Conservation (phyloP, 2,329 filamentous ascomycete genomes). For the Pseudogymnoascus sp. region DNA sequence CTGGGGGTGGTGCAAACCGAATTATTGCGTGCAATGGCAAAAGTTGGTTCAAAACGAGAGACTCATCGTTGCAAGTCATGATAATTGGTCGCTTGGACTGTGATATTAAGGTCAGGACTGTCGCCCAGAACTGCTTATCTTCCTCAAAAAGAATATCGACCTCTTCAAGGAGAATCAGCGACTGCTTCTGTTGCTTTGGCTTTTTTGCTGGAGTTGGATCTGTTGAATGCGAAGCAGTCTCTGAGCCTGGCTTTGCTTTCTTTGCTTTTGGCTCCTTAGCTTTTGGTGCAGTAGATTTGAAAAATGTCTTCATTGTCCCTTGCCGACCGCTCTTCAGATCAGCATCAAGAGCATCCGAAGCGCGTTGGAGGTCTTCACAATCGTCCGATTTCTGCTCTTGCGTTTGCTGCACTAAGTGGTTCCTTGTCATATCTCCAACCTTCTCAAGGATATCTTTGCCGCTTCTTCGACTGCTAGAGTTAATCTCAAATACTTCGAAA, state of each 20-base stretch:
- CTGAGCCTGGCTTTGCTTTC: constrained; percentile 14
- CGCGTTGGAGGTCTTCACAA: constrained; percentile 28
- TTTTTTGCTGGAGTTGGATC: constrained; percentile 13
- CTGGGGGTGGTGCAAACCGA: constrained; percentile 61
- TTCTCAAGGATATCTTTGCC: constrained; percentile 86
- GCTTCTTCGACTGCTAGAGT: constrained; percentile 71
- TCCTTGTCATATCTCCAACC: constrained; percentile 94
- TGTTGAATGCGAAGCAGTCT: not conserved
- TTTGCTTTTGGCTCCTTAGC: constrained; percentile 25
- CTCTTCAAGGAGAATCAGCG: constrained; percentile 87
- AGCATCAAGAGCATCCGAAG: constrained; percentile 41
- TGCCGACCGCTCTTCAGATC: constrained; percentile 65
- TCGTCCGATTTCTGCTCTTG: constrained; percentile 29
- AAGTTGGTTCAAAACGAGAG: constrained; percentile 64
- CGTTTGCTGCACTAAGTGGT: constrained; percentile 71
- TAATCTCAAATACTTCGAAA: constrained; percentile 94
- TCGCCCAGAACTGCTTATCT: constrained; percentile 90
- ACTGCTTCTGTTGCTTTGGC: constrained; percentile 67
- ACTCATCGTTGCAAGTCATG: constrained; percentile 91
- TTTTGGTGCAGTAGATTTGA: constrained; percentile 47
- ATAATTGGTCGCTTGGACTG: constrained; percentile 89
- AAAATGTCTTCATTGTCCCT: constrained; percentile 74
- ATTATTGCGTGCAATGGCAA: constrained; percentile 82
- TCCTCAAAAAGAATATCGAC: constrained; percentile 91
- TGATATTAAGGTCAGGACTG: constrained; percentile 65